Base-by-base conservation (phyloP, 1,284 basidiomycete genomes). In the Cutaneotrichosporon cyanovorans region DNA sequence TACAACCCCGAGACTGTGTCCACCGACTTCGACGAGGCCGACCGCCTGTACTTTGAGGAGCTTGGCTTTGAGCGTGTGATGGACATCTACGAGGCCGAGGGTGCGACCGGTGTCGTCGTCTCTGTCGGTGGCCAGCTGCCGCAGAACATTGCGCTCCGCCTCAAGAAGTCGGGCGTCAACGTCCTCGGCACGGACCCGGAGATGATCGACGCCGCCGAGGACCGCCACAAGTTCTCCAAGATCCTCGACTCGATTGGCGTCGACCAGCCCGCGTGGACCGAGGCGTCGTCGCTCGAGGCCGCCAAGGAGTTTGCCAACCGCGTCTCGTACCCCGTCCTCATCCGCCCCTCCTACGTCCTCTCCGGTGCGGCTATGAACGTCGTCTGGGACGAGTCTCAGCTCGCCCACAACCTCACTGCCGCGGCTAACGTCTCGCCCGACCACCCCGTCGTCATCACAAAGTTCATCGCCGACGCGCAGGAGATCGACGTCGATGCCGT, bases 361-460 rank as follows among this genome's bases (percentile, higher is more conserved):
- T 98, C 92, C 10, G 95, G 95, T 52, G 93, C 95, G 31, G 95
- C 95, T 16, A 99, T 99, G 95, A 98, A 96, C 73, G 92, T 98
- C 43, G 91, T 98, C 30, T 87, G 86, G 72, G 89, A 95, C 69
- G 90, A 93, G 70, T 79, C 84, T 15, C 77, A 82, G 9, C 78
- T 99, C 38, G 85, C 93, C 60, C 84, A 95, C 74, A 90, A 90
- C 63, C 81, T 99, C 37, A 91, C 90, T 14, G 87, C 87, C 11
- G 95, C 95, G 11, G 88, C 95, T 37, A 82, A 86, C 50, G 93
- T 98, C 51, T 98, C 95, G 10, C 91, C 91, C 37, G 81, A 95
- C 33, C 90, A 98, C 75, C 95, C 95, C 3, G 93, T 96, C 60
- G 93, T 98, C 60, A 84, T 98, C 66, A 90, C 91, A 60, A 97